phyloP scores from a whole-genome alignment of 768 basidiomycete genomes.

The Boletus subcaerulescens region DNA sequence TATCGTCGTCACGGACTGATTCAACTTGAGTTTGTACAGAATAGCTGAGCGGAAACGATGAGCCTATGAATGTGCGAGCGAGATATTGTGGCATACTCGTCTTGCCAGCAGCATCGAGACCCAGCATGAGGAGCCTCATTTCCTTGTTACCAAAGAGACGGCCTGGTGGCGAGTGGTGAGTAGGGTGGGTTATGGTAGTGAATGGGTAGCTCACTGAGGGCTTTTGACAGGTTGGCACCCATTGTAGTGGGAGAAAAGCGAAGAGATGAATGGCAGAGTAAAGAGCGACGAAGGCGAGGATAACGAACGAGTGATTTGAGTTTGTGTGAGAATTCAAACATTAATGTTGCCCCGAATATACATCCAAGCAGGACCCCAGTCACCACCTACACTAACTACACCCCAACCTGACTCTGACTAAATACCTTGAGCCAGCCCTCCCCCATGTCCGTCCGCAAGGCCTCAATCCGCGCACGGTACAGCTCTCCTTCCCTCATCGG shows the following conservation, averaged over 20 bases:
- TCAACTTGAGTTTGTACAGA: constrained; percentile 97
- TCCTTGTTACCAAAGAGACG: constrained; percentile 98
- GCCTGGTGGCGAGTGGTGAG: constrained; percentile 42
- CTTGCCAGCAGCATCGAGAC: constrained; percentile 96
- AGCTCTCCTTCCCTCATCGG: constrained; percentile 59
- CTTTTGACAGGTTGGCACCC: constrained; percentile 88
- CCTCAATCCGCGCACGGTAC: constrained; percentile 76
- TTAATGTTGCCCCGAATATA: constrained; percentile 11
- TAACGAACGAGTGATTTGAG: not conserved
- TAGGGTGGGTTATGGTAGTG: not conserved
- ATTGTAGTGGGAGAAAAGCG: constrained; percentile 42
- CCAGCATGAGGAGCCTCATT: constrained; percentile 97
- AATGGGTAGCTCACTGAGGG: constrained; percentile 51
- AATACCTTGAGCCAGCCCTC: constrained; percentile 87
- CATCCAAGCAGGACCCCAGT: constrained; percentile 26
- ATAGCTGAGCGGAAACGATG: constrained; percentile 61
- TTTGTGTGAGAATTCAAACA: constrained; percentile 23
- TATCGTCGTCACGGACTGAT: constrained; percentile 98
- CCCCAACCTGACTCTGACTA: constrained; percentile 52
- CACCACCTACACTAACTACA: constrained; percentile 25
- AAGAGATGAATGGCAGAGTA: constrained; percentile 36
- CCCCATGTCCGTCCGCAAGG: constrained; percentile 82
- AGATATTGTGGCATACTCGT: constrained; percentile 66
- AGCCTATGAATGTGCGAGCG: not conserved
- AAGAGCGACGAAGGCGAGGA: constrained; percentile 56